These are phyloP conservation scores for Wickerhamomyces sp. DNA, from an alignment of 1,139 yeast species.

Conservation along the genomic window DNA sequence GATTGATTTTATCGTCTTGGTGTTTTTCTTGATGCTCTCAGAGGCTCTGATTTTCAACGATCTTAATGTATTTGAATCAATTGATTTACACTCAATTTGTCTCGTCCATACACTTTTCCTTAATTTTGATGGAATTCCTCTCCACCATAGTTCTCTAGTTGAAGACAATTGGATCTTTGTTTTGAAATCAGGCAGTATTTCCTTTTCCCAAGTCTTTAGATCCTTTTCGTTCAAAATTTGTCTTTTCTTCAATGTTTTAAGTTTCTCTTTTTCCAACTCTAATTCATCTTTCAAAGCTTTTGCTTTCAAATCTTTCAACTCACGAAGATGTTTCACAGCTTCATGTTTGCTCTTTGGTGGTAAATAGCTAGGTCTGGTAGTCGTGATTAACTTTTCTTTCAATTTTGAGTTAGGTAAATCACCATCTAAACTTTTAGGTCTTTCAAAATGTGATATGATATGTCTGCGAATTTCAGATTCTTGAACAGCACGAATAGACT, in stretches of 20 bases:
- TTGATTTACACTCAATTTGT: slow-evolving; percentile 36
- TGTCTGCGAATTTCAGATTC: slow-evolving; percentile 35
- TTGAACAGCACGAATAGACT: slow-evolving; percentile 34
- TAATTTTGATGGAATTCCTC: slow-evolving; percentile 51
- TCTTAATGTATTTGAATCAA: slow-evolving; percentile 19
- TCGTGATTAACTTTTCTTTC: slow-evolving; percentile 34
- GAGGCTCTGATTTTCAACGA: slow-evolving; percentile 12
- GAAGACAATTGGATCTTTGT: slow-evolving; percentile 32
- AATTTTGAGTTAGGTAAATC: slow-evolving; percentile 19
- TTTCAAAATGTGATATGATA: slow-evolving; percentile 26
- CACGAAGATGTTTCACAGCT: slow-evolving; percentile 48
- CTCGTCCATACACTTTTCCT: slow-evolving; percentile 50
- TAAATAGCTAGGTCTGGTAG: slow-evolving; percentile 59
- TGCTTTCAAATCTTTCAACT: slow-evolving; percentile 46
- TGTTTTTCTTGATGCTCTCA: slow-evolving; percentile 3
- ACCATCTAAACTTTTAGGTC: slow-evolving; percentile 14
- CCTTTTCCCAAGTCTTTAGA: slow-evolving; percentile 38
- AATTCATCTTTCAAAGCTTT: slow-evolving; percentile 42
- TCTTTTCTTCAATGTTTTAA: slow-evolving; percentile 27
- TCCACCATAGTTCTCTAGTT: slow-evolving; percentile 59
- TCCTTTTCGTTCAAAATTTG: slow-evolving; percentile 33
- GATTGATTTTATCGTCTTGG: slow-evolving; percentile 17
- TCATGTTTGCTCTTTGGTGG: slow-evolving; percentile 63
- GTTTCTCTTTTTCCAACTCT: slow-evolving; percentile 29
- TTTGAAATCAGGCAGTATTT: slow-evolving; percentile 36